Evolutionary conservation across 768 basidiomycete species (phyloP), one percentile per base, ranked within the genome.

Genomic region (Terana coerulea): DNA sequence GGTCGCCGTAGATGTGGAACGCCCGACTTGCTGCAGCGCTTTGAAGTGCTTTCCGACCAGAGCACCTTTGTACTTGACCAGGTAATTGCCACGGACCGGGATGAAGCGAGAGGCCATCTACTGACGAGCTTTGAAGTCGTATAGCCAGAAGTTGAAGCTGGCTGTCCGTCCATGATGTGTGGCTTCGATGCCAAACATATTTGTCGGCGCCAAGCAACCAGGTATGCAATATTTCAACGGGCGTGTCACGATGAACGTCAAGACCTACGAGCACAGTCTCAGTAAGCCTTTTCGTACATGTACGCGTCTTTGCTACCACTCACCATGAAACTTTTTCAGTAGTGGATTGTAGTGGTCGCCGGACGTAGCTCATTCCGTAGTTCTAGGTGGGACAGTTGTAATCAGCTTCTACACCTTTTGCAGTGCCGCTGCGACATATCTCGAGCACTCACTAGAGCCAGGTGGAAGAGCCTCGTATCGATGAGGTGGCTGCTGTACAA

Each of bases 1-100:
- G 58, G n/a, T n/a, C n/a, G 51, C 11, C 72, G 56, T 1, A 60
- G 51, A 0, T 67, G 70, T 15, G 72, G 68, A 58, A 66, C 66
- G 0, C n/a, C n/a, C n/a, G n/a, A n/a, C n/a, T n/a, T n/a, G n/a
- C n/a, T n/a, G n/a, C n/a, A n/a, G n/a, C n/a, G n/a, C n/a, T n/a
- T n/a, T n/a, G n/a, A n/a, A n/a, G n/a, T n/a, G n/a, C n/a, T n/a
- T n/a, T n/a, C n/a, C n/a, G n/a, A n/a, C n/a, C n/a, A n/a, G n/a
- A 45, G 48, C 12, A 37, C 40, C 1, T 45, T 44, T 25, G 28
- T 26, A 52, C 11, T 26, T 24, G 8, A 45, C 40, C 40, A 42
- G 40, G 21, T 42, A 42, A 14, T 22, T 14, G 9, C 15, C 29
- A 9, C 33, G 10, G 15, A 37, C n/a, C 19, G 25, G 14, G 17